phyloP scores from a whole-genome alignment of 345 rosid species.

The Citrus glauca region DNA sequence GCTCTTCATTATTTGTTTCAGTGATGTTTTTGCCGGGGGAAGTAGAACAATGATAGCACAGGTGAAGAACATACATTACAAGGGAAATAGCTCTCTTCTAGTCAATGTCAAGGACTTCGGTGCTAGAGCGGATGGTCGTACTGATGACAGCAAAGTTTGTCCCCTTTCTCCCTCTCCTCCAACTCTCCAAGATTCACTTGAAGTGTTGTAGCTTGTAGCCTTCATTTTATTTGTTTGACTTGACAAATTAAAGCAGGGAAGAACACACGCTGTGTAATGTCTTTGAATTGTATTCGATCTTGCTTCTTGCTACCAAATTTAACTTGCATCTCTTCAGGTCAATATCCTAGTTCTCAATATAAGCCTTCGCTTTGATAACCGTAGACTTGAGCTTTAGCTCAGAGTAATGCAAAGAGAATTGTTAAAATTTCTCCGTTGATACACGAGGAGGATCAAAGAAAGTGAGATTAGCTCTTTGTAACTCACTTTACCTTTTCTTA shows the following conservation, averaged over 20 bases:
- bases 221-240: background rate
- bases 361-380: background rate
- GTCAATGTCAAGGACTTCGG: slow-evolving; percentile 24
- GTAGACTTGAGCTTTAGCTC: background rate
- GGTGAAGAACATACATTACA: background rate
- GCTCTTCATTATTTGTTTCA: slow-evolving; percentile 10
- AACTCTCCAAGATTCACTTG: background rate
- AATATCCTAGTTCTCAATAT: background rate
- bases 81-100: slow-evolving; percentile 11
- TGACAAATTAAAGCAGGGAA: background rate
- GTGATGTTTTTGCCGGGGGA: background rate
- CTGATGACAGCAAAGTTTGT: slow-evolving; percentile 28
- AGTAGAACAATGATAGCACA: background rate
- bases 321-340: background rate
- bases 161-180: background rate
- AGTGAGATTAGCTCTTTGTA: background rate
- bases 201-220: background rate
- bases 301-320: background rate
- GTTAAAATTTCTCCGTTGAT: background rate
- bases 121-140: slow-evolving; percentile 30
- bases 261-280: background rate
- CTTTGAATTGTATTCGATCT: background rate
- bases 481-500: background rate
- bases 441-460: background rate
- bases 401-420: background rate